Percentiles rank a stretch among this genome's conserved stretches.
phyloP scores from a whole-genome alignment of 2,329 filamentous ascomycete genomes.

The Nectriaceae sp. region DNA sequence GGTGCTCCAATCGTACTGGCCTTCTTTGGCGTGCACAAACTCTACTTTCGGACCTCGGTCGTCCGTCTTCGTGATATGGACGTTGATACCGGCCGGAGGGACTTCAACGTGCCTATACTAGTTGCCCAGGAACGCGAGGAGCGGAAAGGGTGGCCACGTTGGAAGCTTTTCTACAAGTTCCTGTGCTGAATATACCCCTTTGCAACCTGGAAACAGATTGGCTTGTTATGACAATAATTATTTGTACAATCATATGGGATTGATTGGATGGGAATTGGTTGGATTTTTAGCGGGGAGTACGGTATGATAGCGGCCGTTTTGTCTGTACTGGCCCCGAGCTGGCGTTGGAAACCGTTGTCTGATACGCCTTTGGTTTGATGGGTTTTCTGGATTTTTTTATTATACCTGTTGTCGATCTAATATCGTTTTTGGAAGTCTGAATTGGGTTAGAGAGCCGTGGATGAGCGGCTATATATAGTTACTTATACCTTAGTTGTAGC shows the following conservation, averaged over 20 bases:
- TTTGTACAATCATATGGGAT: conserved; percentile 4
- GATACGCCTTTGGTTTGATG: too few relatives aligned
- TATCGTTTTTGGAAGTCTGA: too few relatives aligned
- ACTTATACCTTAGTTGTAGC: too few relatives aligned
- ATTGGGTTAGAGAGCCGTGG: too few relatives aligned
- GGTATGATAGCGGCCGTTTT: too few relatives aligned
- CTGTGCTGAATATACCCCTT: conserved; percentile 60
- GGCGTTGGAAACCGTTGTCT: too few relatives aligned
- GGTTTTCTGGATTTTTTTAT: too few relatives aligned
- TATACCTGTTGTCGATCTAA: too few relatives aligned
- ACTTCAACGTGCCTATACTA: conserved; percentile 79
- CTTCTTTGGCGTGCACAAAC: conserved; percentile 75
- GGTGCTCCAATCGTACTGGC: conserved; percentile 67
- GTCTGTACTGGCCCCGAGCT: too few relatives aligned
- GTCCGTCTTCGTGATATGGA: conserved; percentile 78
- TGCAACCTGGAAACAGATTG: neutral
- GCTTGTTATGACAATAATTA: conserved; percentile 7
- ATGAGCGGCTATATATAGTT: too few relatives aligned
- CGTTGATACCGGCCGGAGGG: conserved; percentile 79
- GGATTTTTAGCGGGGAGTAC: too few relatives aligned
- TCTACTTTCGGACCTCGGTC: conserved; percentile 69
- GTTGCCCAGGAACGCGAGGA: conserved; percentile 81
- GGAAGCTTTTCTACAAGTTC: conserved; percentile 76
- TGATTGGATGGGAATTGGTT: neutral
- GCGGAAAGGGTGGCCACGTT: conserved; percentile 67